A percentile compares a stretch with the other conserved stretches of the same genome.
These are phyloP conservation scores for Endoconidiophora polonica DNA, from an alignment of 2,329 filamentous ascomycete species.

Conservation along the genomic window DNA sequence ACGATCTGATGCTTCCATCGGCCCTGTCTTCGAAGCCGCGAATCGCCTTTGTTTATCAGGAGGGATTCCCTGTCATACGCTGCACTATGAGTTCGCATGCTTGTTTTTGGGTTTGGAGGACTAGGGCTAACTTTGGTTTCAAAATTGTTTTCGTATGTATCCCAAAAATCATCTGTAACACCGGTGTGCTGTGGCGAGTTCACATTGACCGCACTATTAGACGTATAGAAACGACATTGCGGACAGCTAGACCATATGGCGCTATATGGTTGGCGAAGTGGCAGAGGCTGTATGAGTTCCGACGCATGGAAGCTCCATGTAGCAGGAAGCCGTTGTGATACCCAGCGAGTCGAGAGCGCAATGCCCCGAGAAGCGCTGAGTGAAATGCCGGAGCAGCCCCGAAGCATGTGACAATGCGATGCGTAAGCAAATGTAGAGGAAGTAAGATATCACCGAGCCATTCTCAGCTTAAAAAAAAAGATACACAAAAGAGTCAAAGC, in stretches of 20 bases:
- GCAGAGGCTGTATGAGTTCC: not conserved
- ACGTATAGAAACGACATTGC: not conserved
- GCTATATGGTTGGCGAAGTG: not conserved
- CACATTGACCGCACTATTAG: not conserved
- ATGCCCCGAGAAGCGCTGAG: conserved; percentile 2
- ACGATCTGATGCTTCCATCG: conserved; percentile 7
- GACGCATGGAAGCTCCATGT: not conserved
- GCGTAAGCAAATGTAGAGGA: no score
- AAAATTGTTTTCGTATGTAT: not conserved
- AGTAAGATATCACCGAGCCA: no score
- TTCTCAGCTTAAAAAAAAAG: no score
- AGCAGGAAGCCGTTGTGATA: not conserved
- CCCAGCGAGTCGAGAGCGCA: conserved; percentile 1
- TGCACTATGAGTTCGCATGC: not conserved
- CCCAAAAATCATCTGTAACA: not conserved
- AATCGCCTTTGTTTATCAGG: not conserved
- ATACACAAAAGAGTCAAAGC: no score
- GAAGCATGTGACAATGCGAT: not conserved
- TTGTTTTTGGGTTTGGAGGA: not conserved
- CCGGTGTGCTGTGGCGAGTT: not conserved
- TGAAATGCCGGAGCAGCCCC: not conserved
- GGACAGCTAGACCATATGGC: not conserved
- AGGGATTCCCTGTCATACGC: not conserved
- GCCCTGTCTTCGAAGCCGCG: not conserved
- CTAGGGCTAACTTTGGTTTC: no score